phyloP scores from a whole-genome alignment of 1,284 basidiomycete species.

The Apiotrichum sp. region DNA sequence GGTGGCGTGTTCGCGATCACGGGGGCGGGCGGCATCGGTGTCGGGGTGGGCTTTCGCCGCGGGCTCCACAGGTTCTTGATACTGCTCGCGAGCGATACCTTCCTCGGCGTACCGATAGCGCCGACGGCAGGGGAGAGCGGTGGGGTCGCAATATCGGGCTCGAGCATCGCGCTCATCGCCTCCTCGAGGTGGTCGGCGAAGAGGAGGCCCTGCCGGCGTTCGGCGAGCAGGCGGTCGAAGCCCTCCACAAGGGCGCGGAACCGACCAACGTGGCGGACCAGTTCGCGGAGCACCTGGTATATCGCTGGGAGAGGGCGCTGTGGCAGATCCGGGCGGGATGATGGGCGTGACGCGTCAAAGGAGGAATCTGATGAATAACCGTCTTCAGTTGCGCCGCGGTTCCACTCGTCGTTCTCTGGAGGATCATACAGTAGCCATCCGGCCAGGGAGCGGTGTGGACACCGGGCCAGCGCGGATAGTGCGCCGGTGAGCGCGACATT shows the following conservation, averaged over 20 bases:
- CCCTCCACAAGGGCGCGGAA: conserved; percentile 50
- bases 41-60: neutral
- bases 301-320: conserved; percentile 55
- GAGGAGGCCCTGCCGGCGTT: conserved; percentile 79
- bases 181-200: conserved; percentile 91
- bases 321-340: neutral
- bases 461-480: conserved; percentile 67
- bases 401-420: conserved; percentile 20
- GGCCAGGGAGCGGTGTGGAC: conserved; percentile 75
- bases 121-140: conserved; percentile 1
- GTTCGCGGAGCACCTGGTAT: conserved; percentile 67
- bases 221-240: conserved; percentile 77
- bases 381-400: no score
- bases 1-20: neutral
- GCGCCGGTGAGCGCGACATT: conserved; percentile 84
- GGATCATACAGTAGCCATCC: conserved; percentile 62
- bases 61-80: conserved; percentile 58
- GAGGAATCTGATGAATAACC: conserved; percentile 29
- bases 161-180: conserved; percentile 67
- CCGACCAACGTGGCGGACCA: conserved; percentile 54
- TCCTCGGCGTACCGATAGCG: no score
- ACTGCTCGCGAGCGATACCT: conserved; percentile 51
- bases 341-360: neutral
- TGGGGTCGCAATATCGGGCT: conserved; percentile 1
- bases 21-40: neutral